Evolutionary conservation across 2,329 filamentous ascomycete species (phyloP).

Genomic region (Samsoniella hepiali): DNA sequence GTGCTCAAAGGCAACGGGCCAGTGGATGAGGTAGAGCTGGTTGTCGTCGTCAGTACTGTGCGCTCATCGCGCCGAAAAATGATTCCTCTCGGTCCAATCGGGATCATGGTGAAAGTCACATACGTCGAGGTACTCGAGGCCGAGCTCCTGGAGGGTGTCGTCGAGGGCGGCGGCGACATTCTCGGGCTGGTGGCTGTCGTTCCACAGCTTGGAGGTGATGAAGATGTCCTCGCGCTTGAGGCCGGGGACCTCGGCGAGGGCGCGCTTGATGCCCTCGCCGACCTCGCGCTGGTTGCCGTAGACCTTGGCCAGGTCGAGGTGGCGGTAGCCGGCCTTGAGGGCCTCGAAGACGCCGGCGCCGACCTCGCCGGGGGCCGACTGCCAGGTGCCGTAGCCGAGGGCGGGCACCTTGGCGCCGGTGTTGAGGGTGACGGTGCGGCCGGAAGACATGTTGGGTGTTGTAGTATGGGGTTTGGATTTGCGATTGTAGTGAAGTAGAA

Average conservation of each 20-base stretch:
- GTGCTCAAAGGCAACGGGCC: conserved; percentile 50
- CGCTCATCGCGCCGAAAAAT: not conserved
- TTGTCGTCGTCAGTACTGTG: not conserved
- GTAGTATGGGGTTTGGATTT: not conserved
- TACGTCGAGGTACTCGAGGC: conserved; percentile 56
- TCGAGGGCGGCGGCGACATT: conserved; percentile 54
- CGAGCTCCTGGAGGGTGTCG: conserved; percentile 53
- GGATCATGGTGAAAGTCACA: conserved; percentile 17
- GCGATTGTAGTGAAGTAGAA: not conserved
- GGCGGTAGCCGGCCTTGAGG: conserved; percentile 61
- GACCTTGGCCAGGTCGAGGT: conserved; percentile 52
- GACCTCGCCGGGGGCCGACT: conserved; percentile 62
- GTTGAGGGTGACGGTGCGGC: conserved; percentile 51
- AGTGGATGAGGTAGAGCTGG: conserved; percentile 60
- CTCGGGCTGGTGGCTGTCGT: conserved; percentile 58
- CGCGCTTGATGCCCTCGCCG: conserved; percentile 51
- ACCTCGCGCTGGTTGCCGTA: conserved; percentile 66
- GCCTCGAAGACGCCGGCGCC: conserved; percentile 62
- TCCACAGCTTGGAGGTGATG: conserved; percentile 66
- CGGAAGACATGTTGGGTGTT: conserved; percentile 50
- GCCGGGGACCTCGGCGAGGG: conserved; percentile 44
- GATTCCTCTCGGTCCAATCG: not conserved
- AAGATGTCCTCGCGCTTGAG: conserved; percentile 56
- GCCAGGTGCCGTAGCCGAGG: conserved; percentile 60
- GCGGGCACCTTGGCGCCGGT: conserved; percentile 59